phyloP scores from a whole-genome alignment of 2,329 filamentous ascomycete genomes.

The Diaporthe ampelina region DNA sequence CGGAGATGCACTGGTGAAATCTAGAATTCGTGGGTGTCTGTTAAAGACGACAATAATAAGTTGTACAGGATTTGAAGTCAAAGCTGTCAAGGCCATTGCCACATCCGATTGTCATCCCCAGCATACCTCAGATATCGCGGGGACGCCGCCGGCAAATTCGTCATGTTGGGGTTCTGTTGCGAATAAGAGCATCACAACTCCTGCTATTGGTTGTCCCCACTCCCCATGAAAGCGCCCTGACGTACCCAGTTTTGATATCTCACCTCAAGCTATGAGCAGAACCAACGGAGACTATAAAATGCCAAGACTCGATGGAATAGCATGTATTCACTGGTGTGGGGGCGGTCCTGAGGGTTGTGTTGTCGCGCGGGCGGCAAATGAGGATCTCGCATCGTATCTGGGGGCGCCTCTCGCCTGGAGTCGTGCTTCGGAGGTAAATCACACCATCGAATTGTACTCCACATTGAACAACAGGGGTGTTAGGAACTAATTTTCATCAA shows the following conservation, averaged over 20 bases:
- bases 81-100: too few relatives aligned
- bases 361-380: too few relatives aligned
- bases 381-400: background rate
- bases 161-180: slow-evolving; percentile 14
- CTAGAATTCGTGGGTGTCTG: too few relatives aligned
- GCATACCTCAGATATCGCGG: background rate
- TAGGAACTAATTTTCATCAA: too few relatives aligned
- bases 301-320: background rate
- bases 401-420: background rate
- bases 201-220: background rate
- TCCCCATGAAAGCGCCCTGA: background rate
- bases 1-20: background rate
- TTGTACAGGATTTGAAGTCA: background rate
- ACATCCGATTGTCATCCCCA: too few relatives aligned
- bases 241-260: background rate
- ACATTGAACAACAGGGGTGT: background rate
- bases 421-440: slow-evolving; percentile 12
- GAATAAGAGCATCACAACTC: background rate
- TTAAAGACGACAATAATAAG: too few relatives aligned
- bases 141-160: background rate
- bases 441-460: slow-evolving; percentile 4
- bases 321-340: background rate
- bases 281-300: background rate
- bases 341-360: background rate
- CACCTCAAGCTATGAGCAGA: background rate